These are phyloP conservation scores for Astrothelium subdiscretum DNA, from an alignment of 495 filamentous ascomycete species.

Conservation along the genomic window DNA sequence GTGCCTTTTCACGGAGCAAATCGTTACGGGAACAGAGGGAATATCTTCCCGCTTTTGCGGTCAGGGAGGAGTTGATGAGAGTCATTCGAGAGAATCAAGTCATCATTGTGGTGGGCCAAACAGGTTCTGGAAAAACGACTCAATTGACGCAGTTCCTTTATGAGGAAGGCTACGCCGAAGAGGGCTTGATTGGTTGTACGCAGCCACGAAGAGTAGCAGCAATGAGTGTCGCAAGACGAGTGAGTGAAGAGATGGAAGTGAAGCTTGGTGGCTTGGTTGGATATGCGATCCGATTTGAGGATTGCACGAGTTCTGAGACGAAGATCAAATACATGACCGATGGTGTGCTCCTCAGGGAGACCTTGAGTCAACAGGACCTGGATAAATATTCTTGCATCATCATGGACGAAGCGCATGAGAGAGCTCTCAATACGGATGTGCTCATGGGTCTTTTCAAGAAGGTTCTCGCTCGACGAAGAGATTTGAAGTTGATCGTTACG, in stretches of 20 bases:
- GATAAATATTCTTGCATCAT: conserved; percentile 98
- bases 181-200: conserved; percentile 88
- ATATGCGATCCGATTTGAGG: conserved; percentile 98
- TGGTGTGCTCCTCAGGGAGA: conserved; percentile 88
- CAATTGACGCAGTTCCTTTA: conserved; percentile 92
- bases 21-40: conserved; percentile 84
- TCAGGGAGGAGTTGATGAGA: conserved; percentile 85
- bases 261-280: conserved; percentile 78
- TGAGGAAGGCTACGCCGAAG: conserved; percentile 81
- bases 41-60: conserved; percentile 91
- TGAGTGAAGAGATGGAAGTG: conserved; percentile 99
- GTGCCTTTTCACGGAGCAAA: conserved; percentile 87
- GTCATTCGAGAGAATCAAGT: conserved; percentile 97
- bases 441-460: conserved; percentile 97
- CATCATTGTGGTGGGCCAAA: conserved; percentile 91
- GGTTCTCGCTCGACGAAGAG: conserved; percentile 76
- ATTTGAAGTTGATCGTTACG: conserved; percentile 94
- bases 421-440: conserved; percentile 93
- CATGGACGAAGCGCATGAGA: conserved; percentile 99
- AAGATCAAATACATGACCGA: conserved; percentile 99
- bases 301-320: conserved; percentile 91
- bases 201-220: conserved; percentile 91
- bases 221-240: conserved; percentile 98
- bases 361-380: conserved; percentile 78
- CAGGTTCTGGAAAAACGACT: conserved; percentile 92